These are phyloP conservation scores for Hyparrhenia diplandra DNA, from an alignment of 176 grass and related monocot species.

Conservation along the genomic window DNA sequence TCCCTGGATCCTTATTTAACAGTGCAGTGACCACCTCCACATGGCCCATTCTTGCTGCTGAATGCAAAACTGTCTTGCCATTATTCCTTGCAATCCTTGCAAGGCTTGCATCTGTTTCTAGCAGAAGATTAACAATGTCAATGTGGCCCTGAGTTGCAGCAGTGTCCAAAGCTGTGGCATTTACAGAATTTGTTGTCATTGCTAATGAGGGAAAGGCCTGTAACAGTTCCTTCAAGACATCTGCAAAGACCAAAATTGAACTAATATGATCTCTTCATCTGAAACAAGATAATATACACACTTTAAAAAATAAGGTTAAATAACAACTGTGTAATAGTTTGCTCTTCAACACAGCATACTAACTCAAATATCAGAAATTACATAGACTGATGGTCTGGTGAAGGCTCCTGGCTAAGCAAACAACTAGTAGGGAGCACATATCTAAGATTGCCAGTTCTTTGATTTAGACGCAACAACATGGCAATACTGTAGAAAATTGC, in stretches of 20 bases:
- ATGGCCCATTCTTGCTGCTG: conserved; percentile 95
- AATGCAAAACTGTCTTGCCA: conserved; percentile 86
- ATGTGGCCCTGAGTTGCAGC: conserved; percentile 84
- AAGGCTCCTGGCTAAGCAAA: background rate
- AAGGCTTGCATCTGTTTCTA: conserved; percentile 83
- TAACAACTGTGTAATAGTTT: background rate
- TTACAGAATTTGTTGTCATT: conserved; percentile 90
- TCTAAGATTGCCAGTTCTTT: background rate
- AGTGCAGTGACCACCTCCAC: conserved; percentile 74
- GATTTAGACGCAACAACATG: background rate
- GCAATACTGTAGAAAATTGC: background rate
- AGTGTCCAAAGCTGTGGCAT: conserved; percentile 91
- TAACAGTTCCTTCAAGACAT: conserved; percentile 76
- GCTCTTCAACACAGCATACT: background rate
- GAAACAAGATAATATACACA: background rate
- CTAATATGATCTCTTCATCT: background rate
- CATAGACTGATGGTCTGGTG: background rate
- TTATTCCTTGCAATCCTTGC: conserved; percentile 86
- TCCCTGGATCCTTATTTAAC: conserved; percentile 77
- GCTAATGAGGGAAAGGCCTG: conserved; percentile 72
- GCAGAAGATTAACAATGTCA: conserved; percentile 81
- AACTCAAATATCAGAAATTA: conserved; percentile 5
- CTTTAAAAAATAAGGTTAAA: background rate
- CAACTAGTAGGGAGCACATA: background rate
- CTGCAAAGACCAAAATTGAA: conserved; percentile 41